Conservation (phyloP, 768 basidiomycete species). For the Lactarius tabidus region DNA sequence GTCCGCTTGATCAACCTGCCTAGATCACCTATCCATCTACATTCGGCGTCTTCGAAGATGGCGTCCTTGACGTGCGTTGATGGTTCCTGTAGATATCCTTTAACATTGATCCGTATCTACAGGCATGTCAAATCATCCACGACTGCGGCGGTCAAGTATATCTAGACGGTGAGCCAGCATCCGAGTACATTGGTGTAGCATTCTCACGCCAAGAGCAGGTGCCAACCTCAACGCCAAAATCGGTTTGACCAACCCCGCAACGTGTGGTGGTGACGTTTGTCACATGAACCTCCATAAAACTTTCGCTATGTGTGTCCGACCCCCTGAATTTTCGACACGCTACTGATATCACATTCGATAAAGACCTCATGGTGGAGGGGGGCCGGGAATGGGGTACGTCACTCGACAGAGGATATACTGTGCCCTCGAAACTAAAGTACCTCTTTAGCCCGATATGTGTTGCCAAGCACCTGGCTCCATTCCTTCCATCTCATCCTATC, state of each 20-base stretch:
- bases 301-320: conserved; percentile 73
- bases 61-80: conserved; percentile 62
- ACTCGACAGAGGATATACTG: not conserved
- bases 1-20: conserved; percentile 14
- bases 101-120: conserved; percentile 19
- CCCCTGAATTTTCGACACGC: not conserved
- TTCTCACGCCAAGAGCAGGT: conserved; percentile 35
- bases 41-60: conserved; percentile 95
- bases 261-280: conserved; percentile 97
- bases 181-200: not conserved
- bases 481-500: conserved; percentile 86
- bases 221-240: conserved; percentile 95
- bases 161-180: conserved; percentile 61
- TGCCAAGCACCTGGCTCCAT: conserved; percentile 88
- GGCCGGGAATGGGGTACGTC: conserved; percentile 87
- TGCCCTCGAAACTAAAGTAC: conserved; percentile 10
- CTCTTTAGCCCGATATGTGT: conserved; percentile 79
- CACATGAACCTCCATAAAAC: conserved; percentile 99
- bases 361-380: conserved; percentile 95
- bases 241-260: conserved; percentile 87
- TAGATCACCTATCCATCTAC: conserved; percentile 97
- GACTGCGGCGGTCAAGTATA: conserved; percentile 96
- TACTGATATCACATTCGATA: not conserved
- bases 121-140: conserved; percentile 93
- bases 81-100: not conserved